Base-by-base conservation (phyloP, 768 basidiomycete genomes). In the Coprinellus micaceus region DNA sequence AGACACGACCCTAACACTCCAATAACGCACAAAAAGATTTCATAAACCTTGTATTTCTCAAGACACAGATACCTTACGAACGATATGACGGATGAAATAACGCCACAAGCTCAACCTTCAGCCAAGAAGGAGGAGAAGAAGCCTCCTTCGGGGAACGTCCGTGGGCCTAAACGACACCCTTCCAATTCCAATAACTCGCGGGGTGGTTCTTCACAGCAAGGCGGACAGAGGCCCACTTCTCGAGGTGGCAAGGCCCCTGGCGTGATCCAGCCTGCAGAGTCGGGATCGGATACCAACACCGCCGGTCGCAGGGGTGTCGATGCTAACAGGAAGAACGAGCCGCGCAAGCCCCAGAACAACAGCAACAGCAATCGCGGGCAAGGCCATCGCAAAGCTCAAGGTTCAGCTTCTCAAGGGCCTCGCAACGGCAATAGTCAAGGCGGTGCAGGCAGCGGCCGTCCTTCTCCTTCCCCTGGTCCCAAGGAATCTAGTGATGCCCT, bases 81-180 rank as follows among this genome's bases (percentile, higher is more conserved):
- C 86, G 83, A 85, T 73, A 92, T 92, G 90, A 89, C 87, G 71
- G 90, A 92, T 80, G 85, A 89, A 79, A 75, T 78, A 67, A 78
- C 78, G 71, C 77, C 81, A 67, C 83, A 81, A 72, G 70, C 77
- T 61, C 80, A 79, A 67, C 72, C 75, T 67, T 73, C 75, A 54
- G 68, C 74, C 59, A 88, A 80, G 80, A 88, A 81, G 76, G 89
- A 91, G 67, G 88, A 89, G 70, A 89, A 81, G 80, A 89, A 83
- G 76, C 72, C 79, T 57, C 63, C 77, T 54, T 56, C 76, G 64
- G 79, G 74, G 57, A 74, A 74, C 65, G 76, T 74, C 67, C 83
- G 85, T 57, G 78, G 75, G 54, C 77, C 79, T 58, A 89, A 80
- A 77, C 81, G 82, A 69, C 82, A 76, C 58, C 67, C 77, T 48